phyloP scores from a whole-genome alignment of 2,329 filamentous ascomycete genomes.

The Pseudocercospora fuligena region DNA sequence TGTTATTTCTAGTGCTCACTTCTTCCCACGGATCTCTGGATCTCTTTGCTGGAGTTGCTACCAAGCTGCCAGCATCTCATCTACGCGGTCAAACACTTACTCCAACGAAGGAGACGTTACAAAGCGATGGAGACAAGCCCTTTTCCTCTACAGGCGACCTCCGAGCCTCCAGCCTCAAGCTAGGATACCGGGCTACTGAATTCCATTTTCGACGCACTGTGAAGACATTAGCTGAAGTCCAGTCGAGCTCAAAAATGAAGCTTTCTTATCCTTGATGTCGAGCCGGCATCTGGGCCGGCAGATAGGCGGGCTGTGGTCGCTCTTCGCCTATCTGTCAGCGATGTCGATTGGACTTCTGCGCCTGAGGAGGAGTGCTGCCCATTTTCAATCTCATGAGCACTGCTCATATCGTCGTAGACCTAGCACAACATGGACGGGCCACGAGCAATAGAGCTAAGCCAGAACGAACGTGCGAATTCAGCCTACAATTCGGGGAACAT shows the following conservation, averaged over 20 bases:
- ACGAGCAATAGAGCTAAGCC: conserved; percentile 5
- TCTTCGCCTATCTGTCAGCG: neutral
- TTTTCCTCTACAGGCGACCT: too few species aligned
- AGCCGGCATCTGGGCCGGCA: neutral
- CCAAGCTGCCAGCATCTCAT: too few species aligned
- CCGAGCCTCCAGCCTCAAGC: too few species aligned
- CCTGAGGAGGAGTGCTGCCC: neutral
- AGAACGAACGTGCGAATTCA: neutral
- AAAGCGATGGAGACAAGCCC: too few species aligned
- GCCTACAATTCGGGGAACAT: conserved; percentile 11
- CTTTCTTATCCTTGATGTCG: neutral
- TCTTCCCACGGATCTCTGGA: too few species aligned
- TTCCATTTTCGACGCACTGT: too few species aligned
- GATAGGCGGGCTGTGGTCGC: neutral
- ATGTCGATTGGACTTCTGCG: neutral
- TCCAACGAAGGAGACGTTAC: too few species aligned
- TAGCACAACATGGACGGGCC: conserved; percentile 9
- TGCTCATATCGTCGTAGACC: neutral
- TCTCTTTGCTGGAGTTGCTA: too few species aligned
- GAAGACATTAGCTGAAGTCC: neutral
- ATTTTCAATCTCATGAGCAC: neutral
- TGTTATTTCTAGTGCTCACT: too few species aligned
- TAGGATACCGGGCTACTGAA: too few species aligned
- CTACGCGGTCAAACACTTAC: too few species aligned
- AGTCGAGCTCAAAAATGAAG: neutral